A percentile compares a stretch with the other conserved stretches of the same genome.
phyloP scores from a whole-genome alignment of 148 eudicot genomes.

The Oxyria digyna region DNA sequence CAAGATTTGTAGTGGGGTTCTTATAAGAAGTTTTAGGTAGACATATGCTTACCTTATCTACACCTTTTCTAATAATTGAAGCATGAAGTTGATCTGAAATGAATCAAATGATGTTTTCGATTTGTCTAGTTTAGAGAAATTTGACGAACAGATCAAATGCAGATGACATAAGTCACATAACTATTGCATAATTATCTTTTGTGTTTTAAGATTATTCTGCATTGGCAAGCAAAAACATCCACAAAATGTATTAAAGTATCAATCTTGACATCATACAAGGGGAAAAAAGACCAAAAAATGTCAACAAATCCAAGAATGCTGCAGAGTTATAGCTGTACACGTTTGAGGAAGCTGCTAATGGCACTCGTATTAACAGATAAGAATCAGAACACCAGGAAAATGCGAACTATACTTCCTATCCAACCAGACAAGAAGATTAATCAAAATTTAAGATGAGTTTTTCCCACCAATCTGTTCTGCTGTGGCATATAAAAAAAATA shows the following conservation, averaged over 20 bases:
- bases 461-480: conserved; percentile 3
- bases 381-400: background rate
- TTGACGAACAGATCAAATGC: background rate
- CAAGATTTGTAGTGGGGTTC: background rate
- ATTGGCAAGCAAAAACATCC: background rate
- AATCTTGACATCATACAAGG: background rate
- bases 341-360: background rate
- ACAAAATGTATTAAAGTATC: background rate
- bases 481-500: background rate
- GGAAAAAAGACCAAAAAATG: background rate
- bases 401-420: conserved; percentile 6
- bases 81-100: background rate
- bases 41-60: conserved; percentile 3
- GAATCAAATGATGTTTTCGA: background rate
- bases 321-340: no score
- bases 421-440: background rate
- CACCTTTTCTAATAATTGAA: background rate
- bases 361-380: background rate
- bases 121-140: no score
- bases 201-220: background rate
- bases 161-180: background rate
- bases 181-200: background rate
- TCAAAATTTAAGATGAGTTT: conserved; percentile 7
- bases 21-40: background rate
- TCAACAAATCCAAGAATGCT: conserved; percentile 5